These are phyloP conservation scores for Tolypocladium endophyticum DNA, from an alignment of 2,329 filamentous ascomycete genomes.

Conservation along the genomic window DNA sequence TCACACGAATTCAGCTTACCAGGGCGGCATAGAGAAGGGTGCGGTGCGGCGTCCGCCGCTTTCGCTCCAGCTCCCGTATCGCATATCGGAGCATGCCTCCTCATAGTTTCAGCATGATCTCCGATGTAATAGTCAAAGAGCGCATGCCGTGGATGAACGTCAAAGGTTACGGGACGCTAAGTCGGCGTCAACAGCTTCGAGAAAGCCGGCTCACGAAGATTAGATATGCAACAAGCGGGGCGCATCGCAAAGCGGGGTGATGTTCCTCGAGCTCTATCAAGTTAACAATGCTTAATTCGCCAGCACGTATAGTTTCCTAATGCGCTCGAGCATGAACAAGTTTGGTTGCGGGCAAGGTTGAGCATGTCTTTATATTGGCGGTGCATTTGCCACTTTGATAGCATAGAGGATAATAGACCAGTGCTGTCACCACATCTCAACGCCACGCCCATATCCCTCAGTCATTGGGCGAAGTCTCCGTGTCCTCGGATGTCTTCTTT, in stretches of 20 bases:
- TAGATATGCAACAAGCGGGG: conserved; percentile 14
- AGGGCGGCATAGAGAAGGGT: conserved; percentile 9
- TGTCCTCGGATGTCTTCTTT: conserved; percentile 27
- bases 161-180: background rate
- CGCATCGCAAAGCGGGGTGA: conserved; percentile 4
- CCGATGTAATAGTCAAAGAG: background rate
- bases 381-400: background rate
- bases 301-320: background rate
- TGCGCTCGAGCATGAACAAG: background rate
- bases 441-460: background rate
- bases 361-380: background rate
- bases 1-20: conserved; percentile 8
- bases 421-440: background rate
- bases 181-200: background rate
- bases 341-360: no score
- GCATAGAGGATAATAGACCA: background rate
- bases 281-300: background rate
- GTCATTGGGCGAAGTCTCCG: conserved; percentile 9
- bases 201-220: background rate
- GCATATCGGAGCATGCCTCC: conserved; percentile 25
- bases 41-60: conserved; percentile 14
- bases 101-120: conserved; percentile 17
- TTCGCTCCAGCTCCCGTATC: conserved; percentile 18
- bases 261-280: no score
- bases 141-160: background rate